Evolutionary conservation across 257 asterid species (phyloP).

Genomic region (Jaltomata sinuosa): DNA sequence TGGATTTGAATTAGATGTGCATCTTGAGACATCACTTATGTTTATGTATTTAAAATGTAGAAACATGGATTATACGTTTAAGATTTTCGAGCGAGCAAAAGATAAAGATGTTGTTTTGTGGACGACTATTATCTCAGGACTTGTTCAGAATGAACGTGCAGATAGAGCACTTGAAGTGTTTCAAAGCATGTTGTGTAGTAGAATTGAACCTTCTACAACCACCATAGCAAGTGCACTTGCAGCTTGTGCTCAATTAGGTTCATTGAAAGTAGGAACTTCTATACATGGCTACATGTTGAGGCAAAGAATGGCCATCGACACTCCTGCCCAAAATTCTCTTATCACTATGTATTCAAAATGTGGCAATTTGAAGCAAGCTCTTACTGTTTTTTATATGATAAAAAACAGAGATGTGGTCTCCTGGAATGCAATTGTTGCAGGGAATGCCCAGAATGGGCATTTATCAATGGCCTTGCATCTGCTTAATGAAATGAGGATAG

Average conservation of each 20-base stretch:
- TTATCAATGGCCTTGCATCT: conserved; percentile 34
- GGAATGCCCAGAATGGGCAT: conserved; percentile 54
- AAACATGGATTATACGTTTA: conserved; percentile 37
- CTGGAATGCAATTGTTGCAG: conserved; percentile 79
- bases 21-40: conserved; percentile 51
- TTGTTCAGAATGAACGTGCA: conserved; percentile 55
- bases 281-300: conserved; percentile 59
- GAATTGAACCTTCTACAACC: conserved; percentile 39
- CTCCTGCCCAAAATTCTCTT: conserved; percentile 57
- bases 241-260: conserved; percentile 70
- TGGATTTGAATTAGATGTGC: conserved; percentile 43
- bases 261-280: conserved; percentile 44
- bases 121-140: conserved; percentile 83
- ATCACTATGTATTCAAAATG: conserved; percentile 73
- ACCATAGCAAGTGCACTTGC: conserved; percentile 71
- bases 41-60: conserved; percentile 55
- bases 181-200: conserved; percentile 39
- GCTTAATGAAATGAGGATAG: conserved; percentile 57
- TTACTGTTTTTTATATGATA: conserved; percentile 47
- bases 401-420: conserved; percentile 59
- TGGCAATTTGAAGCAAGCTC: conserved; percentile 48
- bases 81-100: conserved; percentile 32
- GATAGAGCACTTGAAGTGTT: conserved; percentile 50
- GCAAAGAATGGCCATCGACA: conserved; percentile 39
- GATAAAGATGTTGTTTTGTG: conserved; percentile 60